Evolutionary conservation across 73 alveolate species (phyloP), one percentile per base, ranked within the genome.

Genomic region (Blepharisma stoltei): DNA sequence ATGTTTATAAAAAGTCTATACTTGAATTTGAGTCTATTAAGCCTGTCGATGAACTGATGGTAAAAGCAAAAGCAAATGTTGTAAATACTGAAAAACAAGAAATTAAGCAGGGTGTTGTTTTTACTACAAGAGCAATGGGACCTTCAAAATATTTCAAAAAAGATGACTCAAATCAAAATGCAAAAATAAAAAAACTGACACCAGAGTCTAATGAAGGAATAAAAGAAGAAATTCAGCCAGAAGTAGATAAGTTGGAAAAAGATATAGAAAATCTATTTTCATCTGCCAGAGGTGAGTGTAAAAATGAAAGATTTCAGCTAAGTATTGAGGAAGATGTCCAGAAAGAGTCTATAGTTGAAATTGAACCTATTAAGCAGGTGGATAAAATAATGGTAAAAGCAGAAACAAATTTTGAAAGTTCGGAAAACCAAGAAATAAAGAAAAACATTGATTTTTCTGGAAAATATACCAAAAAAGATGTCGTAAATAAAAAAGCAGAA

Each of bases 61-160:
- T 32, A 32, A 32, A 32, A 32, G 5, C 73, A 9, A 14, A 38
- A 25, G 5, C 38, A 9, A 60, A 60, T 20, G 73, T 60, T 60
- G 73, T 60, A 2, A 60, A 60, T 60, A 38, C 23, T 60, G 73
- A 60, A 60, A 60, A 38, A 25, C 46, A 60, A 60, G 73, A 60
- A 25, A 60, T 14, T 1, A 60, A 60, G 5, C 46, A 38, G 2
- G 23, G 23, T 14, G 73, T 60, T 9, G 47, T 60, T 60, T 60
- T 60, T 60, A 60, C 46, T 20, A 60, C 73, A 20, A 60, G 37
- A 11, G 46, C 73, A 0, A 60, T 60, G 73, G 73, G 46, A 9
- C 73, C 73, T 20, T 8, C 49, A 14, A n/a, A 25, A 25, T 60
- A 60, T 60, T 60, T 60, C 46, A 32, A 32, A 32, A 32, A 32